Conservation (phyloP, 1,284 basidiomycete species). For the Cryptococcus sp. region DNA sequence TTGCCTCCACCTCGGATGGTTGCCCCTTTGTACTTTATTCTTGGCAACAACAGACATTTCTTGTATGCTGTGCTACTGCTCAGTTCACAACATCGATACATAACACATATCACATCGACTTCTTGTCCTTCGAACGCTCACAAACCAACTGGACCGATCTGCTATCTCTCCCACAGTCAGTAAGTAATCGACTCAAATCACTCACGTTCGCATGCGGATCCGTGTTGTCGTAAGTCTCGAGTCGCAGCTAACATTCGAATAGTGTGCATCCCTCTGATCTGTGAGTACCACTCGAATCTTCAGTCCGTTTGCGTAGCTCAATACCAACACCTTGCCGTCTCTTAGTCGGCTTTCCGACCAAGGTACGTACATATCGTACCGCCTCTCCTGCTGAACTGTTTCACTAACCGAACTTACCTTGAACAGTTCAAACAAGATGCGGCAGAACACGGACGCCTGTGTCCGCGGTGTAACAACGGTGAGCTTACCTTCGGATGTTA, state of each 20-base stretch:
- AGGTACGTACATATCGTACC: conserved; percentile 25
- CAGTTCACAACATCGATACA: background rate
- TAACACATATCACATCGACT: background rate
- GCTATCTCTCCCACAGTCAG: too few relatives aligned
- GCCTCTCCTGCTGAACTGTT: background rate
- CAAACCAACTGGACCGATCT: too few relatives aligned
- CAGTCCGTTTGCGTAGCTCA: too few relatives aligned
- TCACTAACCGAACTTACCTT: background rate
- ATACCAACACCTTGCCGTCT: too few relatives aligned
- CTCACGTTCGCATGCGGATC: too few relatives aligned
- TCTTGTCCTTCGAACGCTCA: background rate
- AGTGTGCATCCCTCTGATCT: conserved; percentile 49
- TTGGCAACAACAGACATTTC: conserved; percentile 3
- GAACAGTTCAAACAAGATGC: conserved; percentile 43
- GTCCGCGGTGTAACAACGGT: conserved; percentile 50
- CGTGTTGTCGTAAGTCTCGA: too few relatives aligned
- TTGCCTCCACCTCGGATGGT: conserved; percentile 1
- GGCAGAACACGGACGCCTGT: conserved; percentile 34
- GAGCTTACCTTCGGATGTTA: background rate
- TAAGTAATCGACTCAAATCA: too few relatives aligned
- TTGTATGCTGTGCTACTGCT: background rate
- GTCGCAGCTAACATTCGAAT: background rate
- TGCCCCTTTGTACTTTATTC: background rate
- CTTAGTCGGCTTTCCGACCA: conserved; percentile 46
- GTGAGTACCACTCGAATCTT: conserved; percentile 21